Conservation (phyloP, 1,139 yeast genomes). For the Candida frijolesensis region DNA sequence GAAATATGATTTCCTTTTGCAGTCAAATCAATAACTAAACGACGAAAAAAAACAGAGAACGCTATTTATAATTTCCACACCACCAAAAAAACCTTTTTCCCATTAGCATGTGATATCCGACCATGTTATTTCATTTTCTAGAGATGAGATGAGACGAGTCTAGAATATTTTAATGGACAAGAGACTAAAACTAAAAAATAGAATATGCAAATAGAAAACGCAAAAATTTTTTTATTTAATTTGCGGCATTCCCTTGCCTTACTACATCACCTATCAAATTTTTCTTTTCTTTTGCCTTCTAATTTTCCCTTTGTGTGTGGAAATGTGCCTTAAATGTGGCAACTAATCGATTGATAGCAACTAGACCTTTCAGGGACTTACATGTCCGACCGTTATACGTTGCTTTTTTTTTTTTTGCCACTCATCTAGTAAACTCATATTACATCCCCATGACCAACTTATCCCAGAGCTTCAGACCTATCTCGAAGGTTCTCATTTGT, state of each 20-base stretch:
- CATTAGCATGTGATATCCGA: neutral
- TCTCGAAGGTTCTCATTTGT: neutral
- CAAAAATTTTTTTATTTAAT: no score
- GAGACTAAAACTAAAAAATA: no score
- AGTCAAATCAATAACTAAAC: conserved; percentile 1
- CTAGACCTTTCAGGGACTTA: neutral
- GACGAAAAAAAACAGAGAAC: neutral
- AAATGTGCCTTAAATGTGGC: neutral
- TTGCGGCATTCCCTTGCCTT: no score
- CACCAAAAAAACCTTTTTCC: neutral
- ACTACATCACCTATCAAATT: no score
- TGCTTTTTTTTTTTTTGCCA: neutral
- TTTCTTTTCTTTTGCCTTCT: no score
- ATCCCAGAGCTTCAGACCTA: neutral
- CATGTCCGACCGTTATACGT: neutral
- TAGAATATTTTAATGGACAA: neutral
- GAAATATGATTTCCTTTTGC: conserved; percentile 1
- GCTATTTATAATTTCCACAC: neutral
- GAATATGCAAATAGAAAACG: no score
- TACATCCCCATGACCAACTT: neutral
- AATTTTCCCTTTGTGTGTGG: no score
- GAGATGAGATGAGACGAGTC: no score
- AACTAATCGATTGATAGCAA: neutral
- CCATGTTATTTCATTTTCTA: no score
- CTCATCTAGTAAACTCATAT: neutral